These are phyloP conservation scores for Salix viminalis DNA, from an alignment of 345 rosid species.

Conservation along the genomic window DNA sequence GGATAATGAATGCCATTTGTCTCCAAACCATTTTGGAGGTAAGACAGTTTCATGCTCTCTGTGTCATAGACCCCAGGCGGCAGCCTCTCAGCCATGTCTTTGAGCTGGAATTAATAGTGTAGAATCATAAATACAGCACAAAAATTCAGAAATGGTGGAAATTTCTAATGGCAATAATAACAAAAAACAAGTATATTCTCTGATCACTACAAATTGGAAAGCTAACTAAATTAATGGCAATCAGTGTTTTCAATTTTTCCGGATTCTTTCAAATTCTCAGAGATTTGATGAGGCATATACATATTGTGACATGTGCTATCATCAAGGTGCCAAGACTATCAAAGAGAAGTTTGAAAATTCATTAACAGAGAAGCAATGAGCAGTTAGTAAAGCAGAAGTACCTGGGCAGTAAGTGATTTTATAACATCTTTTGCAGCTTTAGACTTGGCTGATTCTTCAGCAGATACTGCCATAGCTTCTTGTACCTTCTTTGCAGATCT, in stretches of 20 bases:
- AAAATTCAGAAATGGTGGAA: not conserved
- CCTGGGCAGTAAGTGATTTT: slow-evolving; percentile 92
- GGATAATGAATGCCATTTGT: slow-evolving; percentile 54
- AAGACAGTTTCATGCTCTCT: slow-evolving; percentile 42
- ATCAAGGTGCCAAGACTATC: not conserved
- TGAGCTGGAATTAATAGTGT: slow-evolving; percentile 50
- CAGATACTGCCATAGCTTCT: slow-evolving; percentile 67
- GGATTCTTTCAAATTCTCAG: not conserved
- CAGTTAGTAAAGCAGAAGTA: slow-evolving; percentile 18
- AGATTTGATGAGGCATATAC: not conserved
- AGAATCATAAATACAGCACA: not conserved
- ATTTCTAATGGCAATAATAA: not conserved
- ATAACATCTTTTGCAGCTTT: slow-evolving; percentile 94
- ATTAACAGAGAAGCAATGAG: slow-evolving; percentile 1
- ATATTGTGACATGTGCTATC: not conserved
- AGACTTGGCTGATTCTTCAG: slow-evolving; percentile 79
- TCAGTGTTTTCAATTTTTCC: not conserved
- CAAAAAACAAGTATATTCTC: not conserved
- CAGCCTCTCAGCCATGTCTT: slow-evolving; percentile 79
- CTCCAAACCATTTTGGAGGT: slow-evolving; percentile 59
- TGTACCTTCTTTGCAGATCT: slow-evolving; percentile 72
- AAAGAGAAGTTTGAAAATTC: not conserved
- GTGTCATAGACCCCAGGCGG: slow-evolving; percentile 65
- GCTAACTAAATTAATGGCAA: not conserved
- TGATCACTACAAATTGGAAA: not conserved